Conservation (phyloP, 1,139 yeast genomes). For the Diutina ranongensis region DNA sequence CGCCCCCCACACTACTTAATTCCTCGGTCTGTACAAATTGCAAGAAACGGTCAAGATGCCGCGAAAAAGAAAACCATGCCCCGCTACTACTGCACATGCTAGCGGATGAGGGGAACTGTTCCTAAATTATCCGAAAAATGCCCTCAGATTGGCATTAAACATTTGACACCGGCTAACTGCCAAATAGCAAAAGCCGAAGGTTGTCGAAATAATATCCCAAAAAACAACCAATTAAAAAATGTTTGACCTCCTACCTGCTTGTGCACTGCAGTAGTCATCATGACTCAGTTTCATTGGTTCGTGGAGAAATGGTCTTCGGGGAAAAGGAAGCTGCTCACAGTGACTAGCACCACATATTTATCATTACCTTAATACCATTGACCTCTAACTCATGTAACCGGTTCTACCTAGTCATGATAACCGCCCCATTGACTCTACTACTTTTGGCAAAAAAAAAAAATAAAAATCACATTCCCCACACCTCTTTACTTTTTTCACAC, state of each 20-base stretch:
- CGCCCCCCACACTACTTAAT: neutral
- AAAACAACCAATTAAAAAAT: too few relatives aligned
- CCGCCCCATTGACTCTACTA: too few relatives aligned
- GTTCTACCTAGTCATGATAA: too few relatives aligned
- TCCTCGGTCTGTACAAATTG: neutral
- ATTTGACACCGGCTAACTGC: neutral
- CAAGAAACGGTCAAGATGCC: neutral
- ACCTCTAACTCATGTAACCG: too few relatives aligned
- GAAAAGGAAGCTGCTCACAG: neutral
- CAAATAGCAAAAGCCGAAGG: neutral
- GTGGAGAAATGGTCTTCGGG: neutral
- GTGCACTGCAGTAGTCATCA: neutral
- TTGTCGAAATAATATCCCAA: neutral
- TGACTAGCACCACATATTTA: neutral
- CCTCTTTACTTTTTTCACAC: slow-evolving; percentile 1
- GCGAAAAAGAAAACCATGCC: neutral
- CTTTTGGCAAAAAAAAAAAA: neutral
- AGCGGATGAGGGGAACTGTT: slow-evolving; percentile 4
- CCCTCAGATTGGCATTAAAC: neutral
- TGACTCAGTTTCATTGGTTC: neutral
- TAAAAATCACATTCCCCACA: neutral
- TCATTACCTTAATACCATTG: too few relatives aligned
- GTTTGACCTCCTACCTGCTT: too few relatives aligned
- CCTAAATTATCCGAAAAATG: neutral
- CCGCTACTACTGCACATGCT: slow-evolving; percentile 2